Conservation (phyloP, 1,284 basidiomycete species). For the Cutaneotrichosporon mucoides region DNA sequence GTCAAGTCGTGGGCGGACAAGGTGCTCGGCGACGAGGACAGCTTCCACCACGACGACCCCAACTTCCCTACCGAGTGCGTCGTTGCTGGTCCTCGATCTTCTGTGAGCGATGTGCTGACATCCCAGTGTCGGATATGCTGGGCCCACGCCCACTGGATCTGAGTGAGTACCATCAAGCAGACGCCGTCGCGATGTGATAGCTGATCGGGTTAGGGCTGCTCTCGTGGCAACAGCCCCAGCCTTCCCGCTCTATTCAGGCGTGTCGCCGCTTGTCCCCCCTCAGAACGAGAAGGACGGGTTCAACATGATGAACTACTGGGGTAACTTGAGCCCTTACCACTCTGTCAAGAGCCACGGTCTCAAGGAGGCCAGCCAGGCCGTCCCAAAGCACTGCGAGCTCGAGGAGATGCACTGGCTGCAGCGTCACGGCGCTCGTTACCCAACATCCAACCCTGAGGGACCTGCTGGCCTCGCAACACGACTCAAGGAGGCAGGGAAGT, state of each 20-base stretch:
- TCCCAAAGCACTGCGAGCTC: slow-evolving; percentile 49
- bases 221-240: slow-evolving; percentile 71
- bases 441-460: slow-evolving; percentile 32
- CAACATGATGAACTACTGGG: slow-evolving; percentile 51
- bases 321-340: slow-evolving; percentile 51
- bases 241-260: slow-evolving; percentile 67
- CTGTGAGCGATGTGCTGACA: slow-evolving; percentile 8
- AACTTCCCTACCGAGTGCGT: slow-evolving; percentile 47
- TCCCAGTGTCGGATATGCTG: slow-evolving; percentile 66
- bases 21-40: slow-evolving; percentile 16
- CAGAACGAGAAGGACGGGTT: slow-evolving; percentile 31
- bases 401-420: slow-evolving; percentile 50
- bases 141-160: slow-evolving; percentile 75
- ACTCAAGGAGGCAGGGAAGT: slow-evolving; percentile 27
- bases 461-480: slow-evolving; percentile 34
- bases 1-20: slow-evolving; percentile 36
- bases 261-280: slow-evolving; percentile 59
- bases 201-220: slow-evolving; percentile 51
- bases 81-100: background rate
- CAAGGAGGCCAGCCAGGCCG: slow-evolving; percentile 34
- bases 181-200: background rate
- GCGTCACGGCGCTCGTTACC: slow-evolving; percentile 51
- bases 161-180: slow-evolving; percentile 51
- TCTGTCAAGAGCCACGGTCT: slow-evolving; percentile 51
- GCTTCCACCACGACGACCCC: slow-evolving; percentile 18